These are phyloP conservation scores for Zymoseptoria brevis DNA, from an alignment of 2,329 filamentous ascomycete genomes.

Conservation along the genomic window DNA sequence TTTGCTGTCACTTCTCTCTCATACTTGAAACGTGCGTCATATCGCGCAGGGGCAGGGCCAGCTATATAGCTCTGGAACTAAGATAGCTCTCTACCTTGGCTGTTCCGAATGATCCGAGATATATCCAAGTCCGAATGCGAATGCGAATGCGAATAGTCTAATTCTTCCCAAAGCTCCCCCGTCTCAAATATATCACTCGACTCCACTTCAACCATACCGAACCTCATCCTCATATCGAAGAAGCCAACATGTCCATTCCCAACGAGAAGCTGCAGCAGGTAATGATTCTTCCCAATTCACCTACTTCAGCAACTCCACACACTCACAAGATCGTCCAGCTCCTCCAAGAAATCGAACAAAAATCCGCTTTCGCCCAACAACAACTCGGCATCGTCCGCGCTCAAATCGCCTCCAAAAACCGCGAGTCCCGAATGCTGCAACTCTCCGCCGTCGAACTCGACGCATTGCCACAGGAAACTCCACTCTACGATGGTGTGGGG, in stretches of 20 bases:
- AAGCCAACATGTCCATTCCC: conserved; percentile 68
- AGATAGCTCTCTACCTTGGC: too few species aligned
- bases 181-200: too few species aligned
- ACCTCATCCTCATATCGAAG: background rate
- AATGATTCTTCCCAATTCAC: conserved; percentile 22
- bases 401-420: conserved; percentile 76
- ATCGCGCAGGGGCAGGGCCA: background rate
- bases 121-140: background rate
- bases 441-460: conserved; percentile 77
- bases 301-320: too few species aligned
- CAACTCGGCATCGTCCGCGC: conserved; percentile 80
- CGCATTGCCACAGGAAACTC: conserved; percentile 65
- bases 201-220: too few species aligned
- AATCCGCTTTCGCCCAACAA: conserved; percentile 80
- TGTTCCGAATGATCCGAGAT: background rate
- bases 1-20: background rate
- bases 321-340: conserved; percentile 48
- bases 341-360: conserved; percentile 86
- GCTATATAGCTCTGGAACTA: too few species aligned
- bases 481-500: conserved; percentile 88
- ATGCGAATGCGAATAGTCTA: too few species aligned
- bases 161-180: too few species aligned
- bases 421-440: conserved; percentile 81
- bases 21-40: background rate
- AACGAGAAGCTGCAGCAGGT: conserved; percentile 95